Percentiles rank a stretch among this genome's conserved stretches.
These are phyloP conservation scores for Saprolegnia diclina DNA, from an alignment of 352 stramenopile genomes.

Conservation along the genomic window DNA sequence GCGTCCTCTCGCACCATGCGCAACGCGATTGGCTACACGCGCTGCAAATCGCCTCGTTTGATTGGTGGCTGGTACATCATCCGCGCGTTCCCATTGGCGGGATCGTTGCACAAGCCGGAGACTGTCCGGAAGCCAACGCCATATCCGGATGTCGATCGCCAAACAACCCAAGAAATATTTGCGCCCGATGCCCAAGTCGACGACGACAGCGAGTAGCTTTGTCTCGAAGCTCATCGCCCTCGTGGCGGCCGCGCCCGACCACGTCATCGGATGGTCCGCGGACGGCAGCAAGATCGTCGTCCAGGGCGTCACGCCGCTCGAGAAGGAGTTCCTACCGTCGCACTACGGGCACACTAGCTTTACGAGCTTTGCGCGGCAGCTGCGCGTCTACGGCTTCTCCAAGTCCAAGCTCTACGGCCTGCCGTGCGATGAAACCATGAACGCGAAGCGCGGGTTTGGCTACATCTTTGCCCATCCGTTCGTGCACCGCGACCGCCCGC, in stretches of 20 bases:
- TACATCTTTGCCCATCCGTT: slow-evolving; percentile 14
- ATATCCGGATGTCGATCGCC: too few relatives aligned
- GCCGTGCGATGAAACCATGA: slow-evolving; percentile 12
- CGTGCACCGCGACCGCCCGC: background rate
- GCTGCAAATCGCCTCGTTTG: too few relatives aligned
- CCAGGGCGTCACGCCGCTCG: slow-evolving; percentile 2
- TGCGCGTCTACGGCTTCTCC: slow-evolving; percentile 1
- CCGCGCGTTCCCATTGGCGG: too few relatives aligned
- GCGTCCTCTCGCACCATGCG: too few relatives aligned
- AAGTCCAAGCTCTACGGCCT: slow-evolving; percentile 14
- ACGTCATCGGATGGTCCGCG: slow-evolving; percentile 1
- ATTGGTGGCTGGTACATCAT: too few relatives aligned
- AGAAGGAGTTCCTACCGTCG: background rate
- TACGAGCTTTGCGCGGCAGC: background rate
- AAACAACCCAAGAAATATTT: too few relatives aligned
- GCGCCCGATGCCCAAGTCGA: background rate
- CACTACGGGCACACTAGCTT: background rate
- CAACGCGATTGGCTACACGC: too few relatives aligned
- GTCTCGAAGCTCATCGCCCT: background rate
- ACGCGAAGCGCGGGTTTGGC: slow-evolving; percentile 9
- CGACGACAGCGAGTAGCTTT: background rate
- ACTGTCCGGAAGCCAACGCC: too few relatives aligned
- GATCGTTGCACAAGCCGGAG: too few relatives aligned
- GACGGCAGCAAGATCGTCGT: slow-evolving; percentile 15
- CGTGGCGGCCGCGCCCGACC: background rate